phyloP scores from a whole-genome alignment of 768 basidiomycete genomes.

The Termitomyces sp. region DNA sequence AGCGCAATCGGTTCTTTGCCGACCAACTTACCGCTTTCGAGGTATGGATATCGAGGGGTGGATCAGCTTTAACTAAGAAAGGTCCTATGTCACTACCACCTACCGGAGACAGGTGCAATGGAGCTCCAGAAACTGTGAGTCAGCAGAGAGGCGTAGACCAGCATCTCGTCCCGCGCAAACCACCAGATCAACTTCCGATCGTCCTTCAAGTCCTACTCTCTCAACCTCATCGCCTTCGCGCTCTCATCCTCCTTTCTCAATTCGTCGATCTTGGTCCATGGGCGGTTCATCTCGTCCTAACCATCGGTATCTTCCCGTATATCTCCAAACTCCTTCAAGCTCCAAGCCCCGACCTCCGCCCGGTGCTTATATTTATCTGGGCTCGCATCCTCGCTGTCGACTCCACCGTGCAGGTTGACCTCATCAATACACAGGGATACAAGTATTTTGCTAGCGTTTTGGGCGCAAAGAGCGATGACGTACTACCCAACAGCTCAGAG shows the following conservation, averaged over 20 bases:
- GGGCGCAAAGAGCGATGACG: conserved; percentile 56
- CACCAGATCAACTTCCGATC: conserved; percentile 96
- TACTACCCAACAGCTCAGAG: conserved; percentile 90
- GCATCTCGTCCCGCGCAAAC: conserved; percentile 78
- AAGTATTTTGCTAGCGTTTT: conserved; percentile 82
- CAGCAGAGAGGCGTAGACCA: conserved; percentile 20
- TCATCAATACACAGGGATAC: conserved; percentile 79
- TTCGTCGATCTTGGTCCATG: conserved; percentile 98
- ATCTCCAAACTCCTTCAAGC: conserved; percentile 95
- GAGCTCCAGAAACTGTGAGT: conserved; percentile 6
- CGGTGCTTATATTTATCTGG: conserved; percentile 99
- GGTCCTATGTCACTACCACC: conserved; percentile 71
- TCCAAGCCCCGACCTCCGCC: conserved; percentile 90
- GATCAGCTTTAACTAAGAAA: conserved; percentile 72
- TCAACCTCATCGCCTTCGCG: conserved; percentile 91
- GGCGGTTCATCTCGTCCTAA: conserved; percentile 94
- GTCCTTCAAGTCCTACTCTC: conserved; percentile 96
- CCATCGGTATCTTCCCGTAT: conserved; percentile 98
- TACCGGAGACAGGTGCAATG: conserved; percentile 27
- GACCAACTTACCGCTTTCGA: conserved; percentile 97
- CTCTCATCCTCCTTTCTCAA: conserved; percentile 91
- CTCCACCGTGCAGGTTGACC: conserved; percentile 82
- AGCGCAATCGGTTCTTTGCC: conserved; percentile 88
- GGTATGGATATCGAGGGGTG: conserved; percentile 95
- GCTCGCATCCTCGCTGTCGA: conserved; percentile 97